These are phyloP conservation scores for Circinella umbellata DNA, from an alignment of 371 early-diverging fungal genomes.

Conservation along the genomic window DNA sequence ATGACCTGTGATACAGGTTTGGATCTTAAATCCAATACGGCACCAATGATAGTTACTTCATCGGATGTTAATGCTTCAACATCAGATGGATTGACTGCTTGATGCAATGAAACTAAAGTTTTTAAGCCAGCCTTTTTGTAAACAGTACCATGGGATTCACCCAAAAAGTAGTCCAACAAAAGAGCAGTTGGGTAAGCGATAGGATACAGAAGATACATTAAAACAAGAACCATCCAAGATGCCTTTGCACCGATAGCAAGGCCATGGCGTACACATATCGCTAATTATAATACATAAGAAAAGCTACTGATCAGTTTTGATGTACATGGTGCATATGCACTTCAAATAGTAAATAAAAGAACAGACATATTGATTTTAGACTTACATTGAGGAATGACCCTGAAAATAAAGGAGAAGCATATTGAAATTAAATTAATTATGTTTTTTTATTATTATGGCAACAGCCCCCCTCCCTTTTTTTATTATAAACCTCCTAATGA, in stretches of 20 bases:
- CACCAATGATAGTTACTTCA: constrained; percentile 84
- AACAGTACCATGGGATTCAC: constrained; percentile 80
- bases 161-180: constrained; percentile 78
- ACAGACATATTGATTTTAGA: constrained; percentile 44
- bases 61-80: constrained; percentile 86
- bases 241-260: constrained; percentile 78
- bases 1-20: constrained; percentile 85
- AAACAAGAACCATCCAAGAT: constrained; percentile 59
- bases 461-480: background rate
- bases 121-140: constrained; percentile 86
- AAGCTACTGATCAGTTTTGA: background rate
- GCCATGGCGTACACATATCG: constrained; percentile 69
- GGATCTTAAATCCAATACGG: constrained; percentile 88
- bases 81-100: constrained; percentile 64
- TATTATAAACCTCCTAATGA: background rate
- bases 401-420: constrained; percentile 14
- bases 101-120: constrained; percentile 90
- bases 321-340: background rate
- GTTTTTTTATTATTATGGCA: background rate
- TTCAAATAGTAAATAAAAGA: constrained; percentile 38
- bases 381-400: constrained; percentile 62
- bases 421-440: background rate
- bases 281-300: constrained; percentile 6
- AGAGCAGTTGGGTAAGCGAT: constrained; percentile 83
- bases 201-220: constrained; percentile 78